A percentile compares a stretch with the other conserved stretches of the same genome.
phyloP scores from a whole-genome alignment of 108 stramenopile genomes.

The Schizochytrium sp. region DNA sequence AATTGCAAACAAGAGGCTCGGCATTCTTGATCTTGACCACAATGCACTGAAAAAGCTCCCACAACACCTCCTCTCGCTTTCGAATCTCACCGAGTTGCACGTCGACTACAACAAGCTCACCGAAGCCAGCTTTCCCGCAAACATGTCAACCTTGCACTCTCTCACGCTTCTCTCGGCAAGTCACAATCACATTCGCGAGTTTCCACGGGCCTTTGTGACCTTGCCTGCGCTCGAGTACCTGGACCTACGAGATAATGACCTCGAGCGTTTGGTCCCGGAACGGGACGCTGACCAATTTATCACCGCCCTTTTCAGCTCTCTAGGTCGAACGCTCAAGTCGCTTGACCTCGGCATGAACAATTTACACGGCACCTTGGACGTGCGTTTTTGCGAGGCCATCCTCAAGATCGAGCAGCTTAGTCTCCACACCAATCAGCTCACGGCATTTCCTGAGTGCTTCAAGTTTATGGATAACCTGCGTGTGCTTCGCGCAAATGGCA shows the following conservation, averaged over 20 bases:
- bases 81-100: background rate
- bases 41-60: background rate
- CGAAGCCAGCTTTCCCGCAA: background rate
- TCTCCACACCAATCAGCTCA: background rate
- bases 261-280: background rate
- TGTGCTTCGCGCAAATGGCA: background rate
- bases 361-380: background rate
- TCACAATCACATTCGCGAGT: background rate
- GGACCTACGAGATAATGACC: background rate
- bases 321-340: background rate
- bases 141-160: background rate
- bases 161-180: background rate
- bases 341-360: constrained; percentile 11
- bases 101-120: constrained; percentile 7
- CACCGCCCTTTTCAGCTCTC: background rate
- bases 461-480: background rate
- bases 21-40: background rate
- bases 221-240: background rate
- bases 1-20: background rate
- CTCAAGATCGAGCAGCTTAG: background rate
- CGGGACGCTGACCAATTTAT: background rate
- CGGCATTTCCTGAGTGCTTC: background rate
- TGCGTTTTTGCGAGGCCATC: background rate
- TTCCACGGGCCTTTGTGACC: background rate
- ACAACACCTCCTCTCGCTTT: background rate